These are phyloP conservation scores for Aspergillus ibericus DNA, from an alignment of 2,329 filamentous ascomycete species.

Conservation along the genomic window DNA sequence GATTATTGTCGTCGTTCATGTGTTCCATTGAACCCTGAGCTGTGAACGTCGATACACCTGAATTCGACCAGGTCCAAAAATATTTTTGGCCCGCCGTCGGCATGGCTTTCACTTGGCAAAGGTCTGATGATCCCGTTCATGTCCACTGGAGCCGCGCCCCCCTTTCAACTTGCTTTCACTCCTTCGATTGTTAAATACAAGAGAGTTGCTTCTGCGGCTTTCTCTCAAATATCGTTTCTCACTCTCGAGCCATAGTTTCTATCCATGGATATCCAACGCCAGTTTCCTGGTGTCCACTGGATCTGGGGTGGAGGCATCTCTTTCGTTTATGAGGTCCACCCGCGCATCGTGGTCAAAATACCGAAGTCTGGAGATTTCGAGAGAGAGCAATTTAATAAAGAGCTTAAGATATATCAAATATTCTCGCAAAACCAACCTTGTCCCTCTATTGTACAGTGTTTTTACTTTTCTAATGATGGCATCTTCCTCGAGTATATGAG, in stretches of 20 bases:
- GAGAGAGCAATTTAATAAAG: conserved; percentile 26
- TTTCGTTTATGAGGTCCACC: conserved; percentile 30
- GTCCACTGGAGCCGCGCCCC: too few relatives aligned
- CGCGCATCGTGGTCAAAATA: conserved; percentile 31
- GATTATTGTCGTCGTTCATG: not conserved
- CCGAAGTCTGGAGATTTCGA: conserved; percentile 26
- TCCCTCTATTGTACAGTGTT: conserved; percentile 27
- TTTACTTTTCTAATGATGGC: conserved; percentile 19
- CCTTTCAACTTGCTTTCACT: too few relatives aligned
- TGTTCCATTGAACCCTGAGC: not conserved
- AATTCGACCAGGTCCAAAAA: not conserved
- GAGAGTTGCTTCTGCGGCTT: too few relatives aligned
- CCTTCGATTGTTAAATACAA: too few relatives aligned
- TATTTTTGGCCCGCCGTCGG: not conserved
- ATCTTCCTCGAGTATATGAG: conserved; percentile 34
- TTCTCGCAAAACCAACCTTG: conserved; percentile 23
- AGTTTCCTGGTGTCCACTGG: conserved; percentile 25
- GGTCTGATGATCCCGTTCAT: not conserved
- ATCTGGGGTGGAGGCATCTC: conserved; percentile 27
- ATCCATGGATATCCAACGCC: conserved; percentile 20
- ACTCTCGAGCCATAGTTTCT: not conserved
- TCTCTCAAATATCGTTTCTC: not conserved
- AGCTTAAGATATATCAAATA: conserved; percentile 25
- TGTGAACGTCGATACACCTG: not conserved
- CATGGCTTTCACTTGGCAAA: not conserved